Percentiles rank a stretch among this genome's conserved stretches.
Conservation (phyloP, 164 flowering plant genomes). For the Dillenia turbinata region DNA sequence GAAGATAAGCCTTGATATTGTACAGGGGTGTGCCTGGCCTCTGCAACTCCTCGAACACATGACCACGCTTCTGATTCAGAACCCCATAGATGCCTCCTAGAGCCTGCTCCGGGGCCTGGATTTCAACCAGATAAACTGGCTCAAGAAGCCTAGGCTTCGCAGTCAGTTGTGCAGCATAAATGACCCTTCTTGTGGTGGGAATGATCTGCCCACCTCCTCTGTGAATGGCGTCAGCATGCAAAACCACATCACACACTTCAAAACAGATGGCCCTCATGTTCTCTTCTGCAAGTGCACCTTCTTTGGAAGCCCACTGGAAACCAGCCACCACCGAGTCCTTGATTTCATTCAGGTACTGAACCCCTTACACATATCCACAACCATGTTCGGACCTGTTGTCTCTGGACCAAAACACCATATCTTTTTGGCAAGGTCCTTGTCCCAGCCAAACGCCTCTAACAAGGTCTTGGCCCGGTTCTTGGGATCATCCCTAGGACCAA, state of each 20-base stretch:
- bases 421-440: slow-evolving; percentile 31
- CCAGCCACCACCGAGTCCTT: slow-evolving; percentile 32
- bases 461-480: slow-evolving; percentile 25
- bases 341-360: slow-evolving; percentile 32
- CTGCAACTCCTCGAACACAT: slow-evolving; percentile 58
- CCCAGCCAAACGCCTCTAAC: slow-evolving; percentile 30
- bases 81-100: slow-evolving; percentile 56
- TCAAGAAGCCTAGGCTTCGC: slow-evolving; percentile 31
- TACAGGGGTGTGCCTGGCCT: slow-evolving; percentile 63
- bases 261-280: slow-evolving; percentile 38
- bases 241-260: slow-evolving; percentile 36
- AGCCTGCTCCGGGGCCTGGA: slow-evolving; percentile 42
- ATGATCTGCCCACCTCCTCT: slow-evolving; percentile 33
- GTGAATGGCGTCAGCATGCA: slow-evolving; percentile 32
- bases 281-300: slow-evolving; percentile 33
- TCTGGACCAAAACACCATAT: slow-evolving; percentile 38
- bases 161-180: slow-evolving; percentile 29
- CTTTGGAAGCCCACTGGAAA: slow-evolving; percentile 33
- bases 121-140: slow-evolving; percentile 30
- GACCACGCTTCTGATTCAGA: slow-evolving; percentile 54
- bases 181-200: slow-evolving; percentile 26
- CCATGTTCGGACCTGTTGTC: slow-evolving; percentile 34
- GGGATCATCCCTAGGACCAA: slow-evolving; percentile 33
- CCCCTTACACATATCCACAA: slow-evolving; percentile 36
- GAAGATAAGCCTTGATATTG: slow-evolving; percentile 55